Evolutionary conservation across 495 filamentous ascomycete genomes (phyloP), one percentile per base, ranked within the genome.

Genomic region (Thozetella sp.): DNA sequence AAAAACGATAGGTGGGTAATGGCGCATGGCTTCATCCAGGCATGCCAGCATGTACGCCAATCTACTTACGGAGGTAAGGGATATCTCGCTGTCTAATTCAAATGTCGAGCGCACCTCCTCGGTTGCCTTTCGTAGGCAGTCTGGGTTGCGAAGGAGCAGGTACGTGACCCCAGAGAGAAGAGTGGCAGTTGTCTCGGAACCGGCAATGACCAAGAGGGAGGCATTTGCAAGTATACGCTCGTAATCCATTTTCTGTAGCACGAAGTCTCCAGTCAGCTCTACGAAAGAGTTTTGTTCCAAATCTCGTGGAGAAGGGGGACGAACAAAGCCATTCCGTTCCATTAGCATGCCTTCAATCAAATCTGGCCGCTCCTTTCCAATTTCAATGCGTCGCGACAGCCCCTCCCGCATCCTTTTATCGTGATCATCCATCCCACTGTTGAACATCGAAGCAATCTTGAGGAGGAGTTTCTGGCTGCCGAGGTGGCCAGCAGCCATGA

Each of bases 111-210:
- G 75, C 15, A 89, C 77, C 60, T 88, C 85, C 1, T 60, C 48
- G 0, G 72, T 62, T 10, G 85, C 71, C 46, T 70, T 74, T 15
- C 65, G 54, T 48, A 83, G 69, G 1, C 60, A 64, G 0, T 67
- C 61, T 0, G 76, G 81, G 46, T 81, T 70, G 10, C 60, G 72
- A 3, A 82, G 67, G 1, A 88, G 71, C 30, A 78, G 72, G 57
- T 80, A 87, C 0, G 78, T 78, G 2, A 69, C 65, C 3, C 75
- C 76, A 3, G 67, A 63, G 22, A 89, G 64, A 2, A 76, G 27
- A 0, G 83, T 82, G 1, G 85, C 81, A 1, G 83, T 83, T 6
- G 85, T 86, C 59, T 88, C 85, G 43, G 43, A 48, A 48, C 43
- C 43, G 43, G 43, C 43, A 9, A 48, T 19, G 9, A 48, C 9